Evolutionary conservation across 306 rosid genomes (phyloP).

Genomic region (Begonia masoniana): DNA sequence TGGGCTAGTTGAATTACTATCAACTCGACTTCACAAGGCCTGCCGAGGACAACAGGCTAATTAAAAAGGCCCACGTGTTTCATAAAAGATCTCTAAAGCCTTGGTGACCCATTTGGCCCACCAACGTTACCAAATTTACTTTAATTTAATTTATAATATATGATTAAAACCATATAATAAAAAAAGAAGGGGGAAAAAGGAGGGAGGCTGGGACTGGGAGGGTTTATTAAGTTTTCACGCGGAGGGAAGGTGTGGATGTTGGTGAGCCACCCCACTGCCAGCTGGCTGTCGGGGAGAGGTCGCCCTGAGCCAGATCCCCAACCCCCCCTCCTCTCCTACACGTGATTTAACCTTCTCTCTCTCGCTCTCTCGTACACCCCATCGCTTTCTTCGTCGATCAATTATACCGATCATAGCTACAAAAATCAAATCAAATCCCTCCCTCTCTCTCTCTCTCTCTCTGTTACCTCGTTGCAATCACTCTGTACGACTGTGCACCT

Average conservation of each 20-base stretch:
- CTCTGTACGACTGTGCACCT: background rate
- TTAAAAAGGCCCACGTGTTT: no score
- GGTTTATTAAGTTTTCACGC: slow-evolving; percentile 38
- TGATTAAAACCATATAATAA: no score
- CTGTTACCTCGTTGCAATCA: slow-evolving; percentile 10
- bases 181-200: background rate
- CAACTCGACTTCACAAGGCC: no score
- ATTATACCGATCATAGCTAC: slow-evolving; percentile 29
- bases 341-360: slow-evolving; percentile 52
- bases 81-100: no score
- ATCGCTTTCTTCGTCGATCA: slow-evolving; percentile 35
- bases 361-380: slow-evolving; percentile 11
- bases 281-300: slow-evolving; percentile 98
- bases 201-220: no score
- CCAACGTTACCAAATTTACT: no score
- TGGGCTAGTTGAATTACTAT: no score
- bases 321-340: slow-evolving; percentile 33
- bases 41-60: no score
- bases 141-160: no score
- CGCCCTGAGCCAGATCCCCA: slow-evolving; percentile 36
- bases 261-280: slow-evolving; percentile 91
- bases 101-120: no score
- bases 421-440: slow-evolving; percentile 22
- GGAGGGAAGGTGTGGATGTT: slow-evolving; percentile 84
- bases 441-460: slow-evolving; percentile 15